phyloP scores from a whole-genome alignment of 345 rosid species.

The Psidium guajava region DNA sequence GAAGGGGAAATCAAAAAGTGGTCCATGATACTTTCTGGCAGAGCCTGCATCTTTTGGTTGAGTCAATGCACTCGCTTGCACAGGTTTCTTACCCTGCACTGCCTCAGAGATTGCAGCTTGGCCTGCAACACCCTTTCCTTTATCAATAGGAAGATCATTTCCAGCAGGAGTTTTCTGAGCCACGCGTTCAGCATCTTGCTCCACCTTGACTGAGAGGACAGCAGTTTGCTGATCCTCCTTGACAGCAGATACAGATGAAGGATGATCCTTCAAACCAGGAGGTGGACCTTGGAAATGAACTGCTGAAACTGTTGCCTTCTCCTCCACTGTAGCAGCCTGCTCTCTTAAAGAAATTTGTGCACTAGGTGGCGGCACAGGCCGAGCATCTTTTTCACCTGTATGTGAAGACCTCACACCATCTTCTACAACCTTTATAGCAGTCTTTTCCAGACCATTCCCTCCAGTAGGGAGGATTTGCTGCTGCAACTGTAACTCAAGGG shows the following conservation, averaged over 20 bases:
- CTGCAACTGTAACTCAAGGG: conserved; percentile 66
- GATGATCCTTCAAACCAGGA: conserved; percentile 38
- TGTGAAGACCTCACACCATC: conserved; percentile 50
- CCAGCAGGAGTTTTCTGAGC: conserved; percentile 36
- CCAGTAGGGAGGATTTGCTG: conserved; percentile 39
- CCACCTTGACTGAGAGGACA: conserved; percentile 42
- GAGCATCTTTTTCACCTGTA: conserved; percentile 46
- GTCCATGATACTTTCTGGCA: conserved; percentile 94
- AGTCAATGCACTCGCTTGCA: conserved; percentile 37
- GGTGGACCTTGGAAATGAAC: conserved; percentile 32
- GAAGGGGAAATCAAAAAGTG: conserved; percentile 93
- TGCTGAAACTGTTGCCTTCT: conserved; percentile 41
- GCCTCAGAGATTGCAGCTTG: conserved; percentile 47
- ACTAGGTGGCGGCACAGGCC: conserved; percentile 28
- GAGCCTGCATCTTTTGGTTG: conserved; percentile 67
- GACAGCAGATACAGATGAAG: conserved; percentile 24
- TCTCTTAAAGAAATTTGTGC: conserved; percentile 40
- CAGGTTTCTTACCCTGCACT: conserved; percentile 55
- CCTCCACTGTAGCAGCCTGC: conserved; percentile 47
- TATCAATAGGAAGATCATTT: conserved; percentile 57
- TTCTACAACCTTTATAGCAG: conserved; percentile 47
- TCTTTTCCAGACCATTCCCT: conserved; percentile 47
- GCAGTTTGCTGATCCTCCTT: conserved; percentile 75
- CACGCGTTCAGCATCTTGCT: conserved; percentile 60
- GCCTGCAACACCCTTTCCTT: conserved; percentile 57